These are phyloP conservation scores for Geranomyces variabilis DNA, from an alignment of 192 early-diverging fungal genomes.

Conservation along the genomic window DNA sequence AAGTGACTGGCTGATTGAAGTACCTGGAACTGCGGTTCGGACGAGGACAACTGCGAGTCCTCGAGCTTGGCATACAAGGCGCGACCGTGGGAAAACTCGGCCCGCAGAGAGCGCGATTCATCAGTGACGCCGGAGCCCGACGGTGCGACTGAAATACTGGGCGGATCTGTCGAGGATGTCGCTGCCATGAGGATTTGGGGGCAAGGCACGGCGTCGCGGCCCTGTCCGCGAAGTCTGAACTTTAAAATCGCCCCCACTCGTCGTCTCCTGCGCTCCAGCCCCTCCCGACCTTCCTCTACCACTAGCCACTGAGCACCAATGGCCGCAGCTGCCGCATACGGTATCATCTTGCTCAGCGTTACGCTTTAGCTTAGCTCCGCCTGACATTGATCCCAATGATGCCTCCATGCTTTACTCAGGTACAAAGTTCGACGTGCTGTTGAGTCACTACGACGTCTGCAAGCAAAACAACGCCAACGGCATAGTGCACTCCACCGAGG, in stretches of 20 bases:
- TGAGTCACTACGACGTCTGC: neutral
- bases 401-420: neutral
- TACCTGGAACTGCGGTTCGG: conserved; percentile 46
- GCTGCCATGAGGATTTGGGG: neutral
- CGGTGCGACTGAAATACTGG: too few species aligned
- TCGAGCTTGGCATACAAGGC: conserved; percentile 36
- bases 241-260: too few species aligned
- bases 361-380: neutral
- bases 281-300: too few species aligned
- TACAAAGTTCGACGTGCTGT: conserved; percentile 5
- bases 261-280: too few species aligned
- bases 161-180: neutral
- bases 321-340: neutral
- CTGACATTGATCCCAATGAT: neutral
- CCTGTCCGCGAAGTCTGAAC: too few species aligned
- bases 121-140: neutral
- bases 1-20: neutral
- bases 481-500: conserved; percentile 19
- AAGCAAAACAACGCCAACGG: conserved; percentile 20
- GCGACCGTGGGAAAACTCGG: neutral
- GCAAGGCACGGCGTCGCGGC: too few species aligned
- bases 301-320: too few species aligned
- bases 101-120: conserved; percentile 10
- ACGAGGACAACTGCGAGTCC: conserved; percentile 47
- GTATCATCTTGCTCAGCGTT: neutral